Conservation (phyloP, 257 asterid species). For the Voacanga thouarsii region DNA sequence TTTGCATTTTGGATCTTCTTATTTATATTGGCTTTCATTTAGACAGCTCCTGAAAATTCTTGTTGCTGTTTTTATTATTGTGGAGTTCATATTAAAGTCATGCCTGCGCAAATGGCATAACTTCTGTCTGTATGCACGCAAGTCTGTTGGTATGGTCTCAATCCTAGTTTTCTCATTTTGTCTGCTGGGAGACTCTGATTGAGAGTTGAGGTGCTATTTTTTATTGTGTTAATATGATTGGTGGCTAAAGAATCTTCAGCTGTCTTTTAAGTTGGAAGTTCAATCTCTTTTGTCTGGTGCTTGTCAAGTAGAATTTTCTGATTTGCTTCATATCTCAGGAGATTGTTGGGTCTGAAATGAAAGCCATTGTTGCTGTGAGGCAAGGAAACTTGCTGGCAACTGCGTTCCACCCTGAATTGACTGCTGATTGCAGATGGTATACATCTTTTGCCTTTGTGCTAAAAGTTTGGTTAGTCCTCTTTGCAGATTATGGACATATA, state of each 20-base stretch:
- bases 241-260: neutral
- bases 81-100: neutral
- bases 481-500: neutral
- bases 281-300: neutral
- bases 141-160: neutral
- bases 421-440: constrained; percentile 89
- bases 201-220: neutral
- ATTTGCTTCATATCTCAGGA: constrained; percentile 38
- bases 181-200: neutral
- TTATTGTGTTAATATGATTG: neutral
- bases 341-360: constrained; percentile 34
- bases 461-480: neutral
- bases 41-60: neutral
- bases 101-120: too few relatives aligned
- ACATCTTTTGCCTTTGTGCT: constrained; percentile 4
- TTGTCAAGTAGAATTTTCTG: neutral
- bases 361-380: constrained; percentile 85
- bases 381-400: constrained; percentile 97
- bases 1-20: neutral
- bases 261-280: neutral
- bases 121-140: neutral
- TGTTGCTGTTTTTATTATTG: neutral
- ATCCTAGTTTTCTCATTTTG: neutral
- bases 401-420: constrained; percentile 98
- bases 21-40: neutral